Evolutionary conservation across 2,329 filamentous ascomycete species (phyloP).

Genomic region (Xylogone sp.): DNA sequence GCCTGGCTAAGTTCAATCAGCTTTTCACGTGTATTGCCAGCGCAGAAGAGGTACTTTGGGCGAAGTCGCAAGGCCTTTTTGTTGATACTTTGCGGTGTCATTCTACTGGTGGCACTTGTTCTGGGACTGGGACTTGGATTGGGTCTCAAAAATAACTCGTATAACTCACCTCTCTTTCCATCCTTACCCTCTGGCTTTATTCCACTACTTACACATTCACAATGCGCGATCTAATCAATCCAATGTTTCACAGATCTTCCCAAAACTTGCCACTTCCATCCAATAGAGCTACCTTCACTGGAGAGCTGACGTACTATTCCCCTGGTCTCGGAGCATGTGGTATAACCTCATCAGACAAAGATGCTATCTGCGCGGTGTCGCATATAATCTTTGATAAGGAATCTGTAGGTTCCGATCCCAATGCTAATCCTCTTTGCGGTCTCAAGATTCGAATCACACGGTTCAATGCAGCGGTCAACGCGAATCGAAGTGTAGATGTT

Average conservation of each 20-base stretch:
- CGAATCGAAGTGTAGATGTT: constrained; percentile 54
- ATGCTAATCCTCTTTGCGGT: constrained; percentile 65
- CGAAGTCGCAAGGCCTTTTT: constrained; percentile 11
- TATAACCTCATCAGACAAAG: constrained; percentile 44
- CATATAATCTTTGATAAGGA: constrained; percentile 63
- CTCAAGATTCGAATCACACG: constrained; percentile 59
- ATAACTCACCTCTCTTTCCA: neutral
- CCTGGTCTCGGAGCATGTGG: constrained; percentile 69
- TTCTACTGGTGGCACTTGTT: constrained; percentile 7
- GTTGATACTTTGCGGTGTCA: constrained; percentile 4
- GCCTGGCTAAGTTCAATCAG: neutral
- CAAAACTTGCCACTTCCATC: constrained; percentile 47
- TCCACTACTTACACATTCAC: neutral
- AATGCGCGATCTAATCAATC: constrained; percentile 11
- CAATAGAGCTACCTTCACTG: constrained; percentile 49
- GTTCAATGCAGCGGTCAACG: constrained; percentile 39
- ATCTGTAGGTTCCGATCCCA: constrained; percentile 49
- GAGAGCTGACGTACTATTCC: constrained; percentile 67
- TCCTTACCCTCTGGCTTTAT: too few relatives aligned
- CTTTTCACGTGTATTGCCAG: constrained; percentile 2
- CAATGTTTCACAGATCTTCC: constrained; percentile 1
- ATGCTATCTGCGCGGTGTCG: constrained; percentile 64
- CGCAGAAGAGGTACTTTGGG: constrained; percentile 14
- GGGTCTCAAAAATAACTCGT: constrained; percentile 5
- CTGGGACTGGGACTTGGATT: constrained; percentile 13